phyloP scores from a whole-genome alignment of 2,329 filamentous ascomycete species.

The Calcarisporium arbuscula region DNA sequence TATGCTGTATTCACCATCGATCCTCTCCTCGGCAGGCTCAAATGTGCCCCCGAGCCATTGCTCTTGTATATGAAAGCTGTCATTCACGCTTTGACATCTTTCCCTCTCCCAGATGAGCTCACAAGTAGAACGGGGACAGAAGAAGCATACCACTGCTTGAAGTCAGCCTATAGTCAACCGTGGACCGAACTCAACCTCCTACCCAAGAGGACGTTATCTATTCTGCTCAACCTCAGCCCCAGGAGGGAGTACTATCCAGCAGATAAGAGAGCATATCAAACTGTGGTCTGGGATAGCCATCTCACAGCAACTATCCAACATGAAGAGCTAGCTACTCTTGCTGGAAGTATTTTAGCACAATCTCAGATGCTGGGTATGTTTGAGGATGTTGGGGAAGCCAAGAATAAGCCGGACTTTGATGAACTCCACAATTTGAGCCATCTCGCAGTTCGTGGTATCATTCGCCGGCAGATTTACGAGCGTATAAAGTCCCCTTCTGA shows the following conservation, averaged over 20 bases:
- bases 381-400: constrained; percentile 1
- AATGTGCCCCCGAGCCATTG: constrained; percentile 49
- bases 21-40: constrained; percentile 45
- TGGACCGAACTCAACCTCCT: constrained; percentile 30
- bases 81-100: constrained; percentile 56
- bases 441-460: constrained; percentile 7
- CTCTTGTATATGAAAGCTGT: constrained; percentile 51
- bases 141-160: constrained; percentile 46
- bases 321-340: constrained; percentile 26
- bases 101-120: constrained; percentile 48
- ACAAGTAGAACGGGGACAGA: constrained; percentile 55
- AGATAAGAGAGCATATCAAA: constrained; percentile 25
- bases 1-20: constrained; percentile 43
- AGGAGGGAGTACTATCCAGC: constrained; percentile 30
- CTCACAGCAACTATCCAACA: constrained; percentile 30
- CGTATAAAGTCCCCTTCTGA: constrained; percentile 7
- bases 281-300: constrained; percentile 22
- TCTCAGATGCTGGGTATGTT: constrained; percentile 22
- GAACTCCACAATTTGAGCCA: not conserved
- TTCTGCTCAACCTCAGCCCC: constrained; percentile 19
- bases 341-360: constrained; percentile 20
- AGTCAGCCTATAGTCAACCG: constrained; percentile 43
- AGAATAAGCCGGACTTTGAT: not conserved
- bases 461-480: constrained; percentile 20
- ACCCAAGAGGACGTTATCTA: constrained; percentile 1